Conservation (phyloP, 2,329 filamentous ascomycete genomes). For the Fusarium sp. region DNA sequence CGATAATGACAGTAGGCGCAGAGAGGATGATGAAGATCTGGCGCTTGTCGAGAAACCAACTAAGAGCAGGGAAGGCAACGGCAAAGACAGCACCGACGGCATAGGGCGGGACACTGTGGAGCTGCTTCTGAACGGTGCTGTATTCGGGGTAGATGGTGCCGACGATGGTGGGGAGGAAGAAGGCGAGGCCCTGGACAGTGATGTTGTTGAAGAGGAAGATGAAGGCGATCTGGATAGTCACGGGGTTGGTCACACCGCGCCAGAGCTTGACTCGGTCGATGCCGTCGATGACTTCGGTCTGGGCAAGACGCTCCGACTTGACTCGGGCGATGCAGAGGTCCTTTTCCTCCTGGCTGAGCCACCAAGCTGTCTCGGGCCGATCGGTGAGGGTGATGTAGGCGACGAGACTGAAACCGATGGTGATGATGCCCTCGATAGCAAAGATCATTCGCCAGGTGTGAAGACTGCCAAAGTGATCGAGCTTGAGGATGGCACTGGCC, state of each 20-base stretch:
- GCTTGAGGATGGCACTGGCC: constrained; percentile 67
- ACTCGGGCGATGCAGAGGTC: constrained; percentile 70
- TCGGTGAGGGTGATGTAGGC: constrained; percentile 72
- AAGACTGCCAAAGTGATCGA: constrained; percentile 64
- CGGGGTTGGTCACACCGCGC: constrained; percentile 67
- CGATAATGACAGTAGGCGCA: constrained; percentile 67
- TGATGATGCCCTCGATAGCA: constrained; percentile 72
- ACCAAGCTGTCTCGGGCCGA: constrained; percentile 70
- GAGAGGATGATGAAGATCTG: constrained; percentile 64
- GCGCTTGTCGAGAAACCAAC: constrained; percentile 63
- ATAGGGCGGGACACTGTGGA: constrained; percentile 72
- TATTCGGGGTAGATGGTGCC: constrained; percentile 67
- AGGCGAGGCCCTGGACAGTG: constrained; percentile 72
- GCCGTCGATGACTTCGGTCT: constrained; percentile 68
- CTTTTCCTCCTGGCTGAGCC: constrained; percentile 71
- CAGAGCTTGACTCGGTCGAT: constrained; percentile 65
- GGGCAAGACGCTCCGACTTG: constrained; percentile 64
- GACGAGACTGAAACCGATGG: constrained; percentile 61
- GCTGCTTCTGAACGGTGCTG: constrained; percentile 68
- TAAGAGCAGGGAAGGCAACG: constrained; percentile 64
- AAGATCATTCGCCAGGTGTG: constrained; percentile 75
- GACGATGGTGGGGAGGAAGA: constrained; percentile 73
- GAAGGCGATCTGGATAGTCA: constrained; percentile 62
- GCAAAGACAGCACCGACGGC: constrained; percentile 69
- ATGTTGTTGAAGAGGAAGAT: constrained; percentile 73